These are phyloP conservation scores for Neonothopanus nambi DNA, from an alignment of 1,284 basidiomycete species.

Conservation along the genomic window DNA sequence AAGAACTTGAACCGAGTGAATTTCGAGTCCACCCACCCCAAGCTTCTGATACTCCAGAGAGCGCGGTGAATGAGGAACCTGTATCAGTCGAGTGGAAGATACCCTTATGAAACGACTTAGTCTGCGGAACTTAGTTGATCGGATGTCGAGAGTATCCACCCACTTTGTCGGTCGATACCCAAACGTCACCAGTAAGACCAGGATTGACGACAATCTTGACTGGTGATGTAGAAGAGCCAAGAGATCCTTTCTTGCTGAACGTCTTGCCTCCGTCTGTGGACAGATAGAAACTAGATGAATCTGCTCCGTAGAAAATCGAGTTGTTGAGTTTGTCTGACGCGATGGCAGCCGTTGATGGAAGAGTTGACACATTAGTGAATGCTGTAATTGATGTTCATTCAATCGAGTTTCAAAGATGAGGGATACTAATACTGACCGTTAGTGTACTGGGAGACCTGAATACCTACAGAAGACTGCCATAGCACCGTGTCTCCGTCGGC, in stretches of 20 bases:
- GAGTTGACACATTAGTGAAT: constrained; percentile 49
- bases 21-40: constrained; percentile 33
- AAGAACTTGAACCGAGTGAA: neutral
- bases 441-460: constrained; percentile 52
- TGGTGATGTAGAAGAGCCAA: constrained; percentile 50
- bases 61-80: constrained; percentile 49
- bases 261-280: constrained; percentile 56
- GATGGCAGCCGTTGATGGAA: constrained; percentile 54
- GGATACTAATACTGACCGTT: constrained; percentile 16
- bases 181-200: constrained; percentile 53
- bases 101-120: constrained; percentile 30
- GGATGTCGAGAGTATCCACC: neutral
- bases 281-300: constrained; percentile 55
- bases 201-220: constrained; percentile 56
- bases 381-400: constrained; percentile 17
- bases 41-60: constrained; percentile 49
- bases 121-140: neutral
- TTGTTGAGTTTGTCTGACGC: constrained; percentile 63
- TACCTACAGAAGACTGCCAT: constrained; percentile 52
- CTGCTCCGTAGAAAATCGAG: constrained; percentile 58
- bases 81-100: constrained; percentile 61
- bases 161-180: constrained; percentile 57
- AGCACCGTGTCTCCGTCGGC: constrained; percentile 59
- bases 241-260: constrained; percentile 42
- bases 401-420: neutral